Evolutionary conservation across 768 basidiomycete species (phyloP), one percentile per base, ranked within the genome.

Genomic region (Hirschioporus abietinus): DNA sequence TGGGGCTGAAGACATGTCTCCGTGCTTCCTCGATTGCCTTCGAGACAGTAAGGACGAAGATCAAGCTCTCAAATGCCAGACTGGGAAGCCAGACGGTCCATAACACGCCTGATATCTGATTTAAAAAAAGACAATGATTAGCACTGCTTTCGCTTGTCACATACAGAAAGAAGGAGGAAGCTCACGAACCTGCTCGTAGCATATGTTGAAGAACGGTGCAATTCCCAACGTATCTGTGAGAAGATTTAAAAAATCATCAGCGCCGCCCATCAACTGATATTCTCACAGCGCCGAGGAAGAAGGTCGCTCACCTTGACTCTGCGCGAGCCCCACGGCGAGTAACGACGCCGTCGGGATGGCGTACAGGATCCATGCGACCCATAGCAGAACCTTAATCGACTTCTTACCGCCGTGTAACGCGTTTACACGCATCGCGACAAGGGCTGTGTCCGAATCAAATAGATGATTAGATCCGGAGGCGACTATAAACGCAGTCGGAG

Each of bases 61-160:
- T 25, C 24, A 61, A 34, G 60, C 60, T 34, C 23, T 61, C 60
- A 15, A 61, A 34, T 1, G 30, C 60, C 60, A 61, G 30, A 24
- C 60, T 61, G 9, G 60, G 60, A 25, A 61, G 30, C 60, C 60
- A 61, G 12, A 61, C 30, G 9, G 60, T 61, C 60, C 60, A 61
- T 61, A 61, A 24, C 25, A 61, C 23, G 15, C 15, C 25, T 25
- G 60, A 61, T 25, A 61, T 61, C 42, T 52, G 30, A 30, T 30
- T 30, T 30, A 3, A 3, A 30, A 15, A 10, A 52, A 15, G 1
- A 6, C 12, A 52, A 5, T 52, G 12, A 52, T 52, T 12, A 52
- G 42, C 42, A 52, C 42, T 52, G 42, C 42, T 52, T 52, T 52
- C 12, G 42, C 4, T 52, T 52, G 12, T 52, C 42, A 52, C 12